Evolutionary conservation across 345 rosid species (phyloP).

Genomic region (Pistacia integerrima): DNA sequence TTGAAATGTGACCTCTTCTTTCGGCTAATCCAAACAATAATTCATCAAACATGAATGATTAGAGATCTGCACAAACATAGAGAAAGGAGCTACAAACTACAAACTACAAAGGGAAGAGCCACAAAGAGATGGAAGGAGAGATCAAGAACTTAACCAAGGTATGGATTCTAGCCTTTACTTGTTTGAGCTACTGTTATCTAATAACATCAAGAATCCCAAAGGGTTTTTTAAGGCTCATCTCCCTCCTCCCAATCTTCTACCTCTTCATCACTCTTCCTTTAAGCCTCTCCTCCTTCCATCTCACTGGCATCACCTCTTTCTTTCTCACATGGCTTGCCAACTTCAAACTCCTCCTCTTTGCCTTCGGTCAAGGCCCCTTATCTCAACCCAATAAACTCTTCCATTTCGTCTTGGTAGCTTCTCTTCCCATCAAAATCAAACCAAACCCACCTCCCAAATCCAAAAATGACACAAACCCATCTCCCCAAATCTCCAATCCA

Average conservation of each 20-base stretch:
- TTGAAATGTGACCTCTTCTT: background rate
- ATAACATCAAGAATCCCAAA: slow-evolving; percentile 33
- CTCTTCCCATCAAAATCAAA: slow-evolving; percentile 56
- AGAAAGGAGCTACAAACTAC: background rate
- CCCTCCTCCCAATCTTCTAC: slow-evolving; percentile 41
- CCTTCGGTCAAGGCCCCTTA: slow-evolving; percentile 63
- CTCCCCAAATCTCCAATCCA: background rate
- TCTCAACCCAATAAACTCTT: slow-evolving; percentile 41
- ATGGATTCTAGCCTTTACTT: slow-evolving; percentile 28
- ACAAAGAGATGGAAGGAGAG: slow-evolving; percentile 17
- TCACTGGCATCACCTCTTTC: slow-evolving; percentile 37
- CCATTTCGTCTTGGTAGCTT: slow-evolving; percentile 61
- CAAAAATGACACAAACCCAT: background rate
- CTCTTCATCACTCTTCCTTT: slow-evolving; percentile 45
- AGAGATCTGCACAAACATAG: too few species aligned
- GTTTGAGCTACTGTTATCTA: slow-evolving; percentile 32
- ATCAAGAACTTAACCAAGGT: slow-evolving; percentile 25
- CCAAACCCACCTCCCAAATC: slow-evolving; percentile 3
- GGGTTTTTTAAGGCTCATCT: slow-evolving; percentile 34
- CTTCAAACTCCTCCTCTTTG: slow-evolving; percentile 71
- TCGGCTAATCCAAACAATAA: too few species aligned
- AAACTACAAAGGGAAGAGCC: background rate
- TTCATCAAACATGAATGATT: too few species aligned
- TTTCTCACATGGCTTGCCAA: slow-evolving; percentile 64
- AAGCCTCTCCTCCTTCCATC: slow-evolving; percentile 37